phyloP scores from a whole-genome alignment of 2,329 filamentous ascomycete species.

The Bipolaris gigantea region DNA sequence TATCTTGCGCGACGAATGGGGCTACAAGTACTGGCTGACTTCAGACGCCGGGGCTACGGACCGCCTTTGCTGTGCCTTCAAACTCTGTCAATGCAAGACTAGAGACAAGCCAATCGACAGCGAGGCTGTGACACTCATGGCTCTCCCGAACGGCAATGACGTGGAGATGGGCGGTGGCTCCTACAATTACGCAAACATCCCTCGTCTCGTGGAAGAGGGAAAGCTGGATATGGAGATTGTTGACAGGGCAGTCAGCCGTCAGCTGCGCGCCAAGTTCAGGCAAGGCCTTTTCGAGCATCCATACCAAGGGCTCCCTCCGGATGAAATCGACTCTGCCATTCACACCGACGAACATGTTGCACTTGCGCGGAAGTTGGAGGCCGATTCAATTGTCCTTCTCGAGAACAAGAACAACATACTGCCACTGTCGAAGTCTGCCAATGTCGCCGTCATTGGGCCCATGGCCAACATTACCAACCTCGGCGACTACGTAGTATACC shows the following conservation, averaged over 20 bases:
- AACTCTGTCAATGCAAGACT: conserved; percentile 58
- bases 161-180: conserved; percentile 77
- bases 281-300: conserved; percentile 73
- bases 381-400: conserved; percentile 71
- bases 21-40: conserved; percentile 68
- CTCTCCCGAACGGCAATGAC: conserved; percentile 70
- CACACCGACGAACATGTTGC: conserved; percentile 62
- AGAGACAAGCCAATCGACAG: conserved; percentile 60
- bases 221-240: conserved; percentile 62
- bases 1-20: conserved; percentile 72
- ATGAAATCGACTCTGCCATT: conserved; percentile 61
- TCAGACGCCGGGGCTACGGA: conserved; percentile 73
- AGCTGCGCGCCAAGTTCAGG: conserved; percentile 69
- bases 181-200: conserved; percentile 68
- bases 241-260: conserved; percentile 66
- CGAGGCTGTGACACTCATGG: conserved; percentile 64
- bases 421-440: conserved; percentile 67
- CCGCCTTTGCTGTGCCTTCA: conserved; percentile 65
- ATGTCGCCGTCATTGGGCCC: conserved; percentile 72
- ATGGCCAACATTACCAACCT: conserved; percentile 65
- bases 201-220: conserved; percentile 63
- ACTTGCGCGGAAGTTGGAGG: conserved; percentile 66
- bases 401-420: conserved; percentile 70
- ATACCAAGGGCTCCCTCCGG: conserved; percentile 60
- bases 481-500: conserved; percentile 72